phyloP scores from a whole-genome alignment of 2,329 filamentous ascomycete genomes.

The Microdochium nivale region DNA sequence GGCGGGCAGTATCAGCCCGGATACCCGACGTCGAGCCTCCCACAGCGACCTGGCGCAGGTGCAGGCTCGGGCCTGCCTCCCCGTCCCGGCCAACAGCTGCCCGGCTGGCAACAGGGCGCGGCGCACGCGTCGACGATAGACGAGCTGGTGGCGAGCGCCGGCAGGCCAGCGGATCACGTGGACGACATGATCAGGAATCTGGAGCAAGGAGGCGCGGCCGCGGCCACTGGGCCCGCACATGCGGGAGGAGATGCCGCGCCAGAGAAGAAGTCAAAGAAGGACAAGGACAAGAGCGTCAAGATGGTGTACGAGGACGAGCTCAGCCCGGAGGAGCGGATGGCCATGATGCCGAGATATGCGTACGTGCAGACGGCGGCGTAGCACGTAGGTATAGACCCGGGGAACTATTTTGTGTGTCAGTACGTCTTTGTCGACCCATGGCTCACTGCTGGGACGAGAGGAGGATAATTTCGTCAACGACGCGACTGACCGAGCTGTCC shows the following conservation, averaged over 20 bases:
- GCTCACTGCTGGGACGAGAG: background rate
- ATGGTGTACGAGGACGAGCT: slow-evolving; percentile 77
- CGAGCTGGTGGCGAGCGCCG: slow-evolving; percentile 35
- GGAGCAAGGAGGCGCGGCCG: background rate
- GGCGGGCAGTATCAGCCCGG: slow-evolving; percentile 23
- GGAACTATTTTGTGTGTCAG: background rate
- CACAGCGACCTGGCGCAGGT: slow-evolving; percentile 33
- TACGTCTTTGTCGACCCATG: background rate
- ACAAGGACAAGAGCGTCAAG: slow-evolving; percentile 56
- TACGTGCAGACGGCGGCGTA: slow-evolving; percentile 34
- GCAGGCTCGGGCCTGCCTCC: slow-evolving; percentile 33
- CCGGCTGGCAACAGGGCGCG: slow-evolving; percentile 12
- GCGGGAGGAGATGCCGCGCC: slow-evolving; percentile 31
- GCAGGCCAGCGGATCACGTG: slow-evolving; percentile 48
- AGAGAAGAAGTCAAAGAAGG: slow-evolving; percentile 61
- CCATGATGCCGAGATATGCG: slow-evolving; percentile 66
- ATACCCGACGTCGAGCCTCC: slow-evolving; percentile 34
- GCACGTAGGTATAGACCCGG: background rate
- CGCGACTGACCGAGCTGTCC: no score
- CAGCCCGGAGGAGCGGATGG: slow-evolving; percentile 88
- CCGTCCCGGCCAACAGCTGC: slow-evolving; percentile 28
- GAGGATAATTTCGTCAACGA: no score
- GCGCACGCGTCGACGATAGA: slow-evolving; percentile 33
- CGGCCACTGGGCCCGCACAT: background rate
- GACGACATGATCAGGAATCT: slow-evolving; percentile 51